Evolutionary conservation across 73 alveolate species (phyloP), one percentile per base, ranked within the genome.

Genomic region (Halteria grandinella): DNA sequence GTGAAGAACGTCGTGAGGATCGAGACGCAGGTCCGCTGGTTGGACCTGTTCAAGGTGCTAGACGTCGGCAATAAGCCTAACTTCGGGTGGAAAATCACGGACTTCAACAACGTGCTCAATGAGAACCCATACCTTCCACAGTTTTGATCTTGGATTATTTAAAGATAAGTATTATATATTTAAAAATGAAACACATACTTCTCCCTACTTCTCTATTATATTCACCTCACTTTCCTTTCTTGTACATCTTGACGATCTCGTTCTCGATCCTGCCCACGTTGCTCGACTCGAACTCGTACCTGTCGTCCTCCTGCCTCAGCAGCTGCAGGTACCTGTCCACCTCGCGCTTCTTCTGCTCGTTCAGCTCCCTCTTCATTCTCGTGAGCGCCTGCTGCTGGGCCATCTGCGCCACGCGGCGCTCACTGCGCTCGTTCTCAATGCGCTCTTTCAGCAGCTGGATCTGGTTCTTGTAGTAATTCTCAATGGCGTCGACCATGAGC

Each of bases 1-100:
- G 73, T 74, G 32, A 83, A 83, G 84, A 83, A 83, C 75, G 84
- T 83, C 3, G 87, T 83, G 37, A 83, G 58, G 44, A 73, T 83
- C 49, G 92, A 83, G 36, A 58, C 69, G 17, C 72, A 83, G 64
- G 47, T 83, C 41, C 74, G 75, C 39, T 53, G 87, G 83, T 17
- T 29, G 0, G 92, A 83, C 55, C 20, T 83, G 45, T 59, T 83
- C 55, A 59, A 59, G 45, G 17, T 83, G 5, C 55, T 74, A 18
- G 84, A 87, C 17, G 84, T 74, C 11, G 73, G 18, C 6, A 83
- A 72, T 36, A 72, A 83, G 62, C 74, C 80, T 1, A 1, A 10
- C 24, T 41, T 62, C 31, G 77, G 57, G 11, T 83, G 92, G 92
- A 72, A 50, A 43, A 83, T 83, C 66, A 83, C 92, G 1, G 92